Percentiles rank a stretch among this genome's conserved stretches.
phyloP scores from a whole-genome alignment of 2,329 filamentous ascomycete species.

The Cladosporium sp. region DNA sequence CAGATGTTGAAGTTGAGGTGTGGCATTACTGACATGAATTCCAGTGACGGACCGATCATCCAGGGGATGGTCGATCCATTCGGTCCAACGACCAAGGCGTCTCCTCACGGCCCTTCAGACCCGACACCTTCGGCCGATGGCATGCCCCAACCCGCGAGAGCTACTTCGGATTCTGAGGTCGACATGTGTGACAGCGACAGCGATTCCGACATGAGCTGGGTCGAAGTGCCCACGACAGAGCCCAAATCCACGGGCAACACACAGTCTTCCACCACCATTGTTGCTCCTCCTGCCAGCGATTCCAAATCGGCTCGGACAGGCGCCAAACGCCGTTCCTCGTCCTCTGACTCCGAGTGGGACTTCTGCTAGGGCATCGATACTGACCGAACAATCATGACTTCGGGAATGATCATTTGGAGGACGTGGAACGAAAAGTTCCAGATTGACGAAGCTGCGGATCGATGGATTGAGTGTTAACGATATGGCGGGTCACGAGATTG shows the following conservation, averaged over 20 bases:
- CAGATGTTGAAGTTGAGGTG: not conserved
- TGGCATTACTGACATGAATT: not conserved
- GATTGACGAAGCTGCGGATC: not conserved
- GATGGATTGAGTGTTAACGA: not conserved
- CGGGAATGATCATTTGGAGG: too few relatives aligned
- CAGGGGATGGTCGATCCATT: not conserved
- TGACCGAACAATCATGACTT: too few relatives aligned
- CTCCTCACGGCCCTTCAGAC: not conserved
- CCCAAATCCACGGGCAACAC: not conserved
- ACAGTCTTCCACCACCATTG: not conserved
- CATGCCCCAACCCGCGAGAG: not conserved
- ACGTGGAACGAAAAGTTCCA: not conserved
- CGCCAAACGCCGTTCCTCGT: not conserved
- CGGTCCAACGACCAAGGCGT: not conserved
- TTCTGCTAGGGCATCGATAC: not conserved
- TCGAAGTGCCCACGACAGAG: not conserved
- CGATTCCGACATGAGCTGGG: slow-evolving; percentile 4
- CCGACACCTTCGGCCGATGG: not conserved
- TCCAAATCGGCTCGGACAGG: not conserved
- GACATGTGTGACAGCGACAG: slow-evolving; percentile 4
- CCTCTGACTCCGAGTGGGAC: slow-evolving; percentile 3
- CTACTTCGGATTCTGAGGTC: not conserved
- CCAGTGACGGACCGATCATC: not conserved
- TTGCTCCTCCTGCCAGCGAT: not conserved
- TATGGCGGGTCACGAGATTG: too few relatives aligned